Base-by-base conservation (phyloP, 1,284 basidiomycete genomes). In the Fistulinella staudtii region DNA sequence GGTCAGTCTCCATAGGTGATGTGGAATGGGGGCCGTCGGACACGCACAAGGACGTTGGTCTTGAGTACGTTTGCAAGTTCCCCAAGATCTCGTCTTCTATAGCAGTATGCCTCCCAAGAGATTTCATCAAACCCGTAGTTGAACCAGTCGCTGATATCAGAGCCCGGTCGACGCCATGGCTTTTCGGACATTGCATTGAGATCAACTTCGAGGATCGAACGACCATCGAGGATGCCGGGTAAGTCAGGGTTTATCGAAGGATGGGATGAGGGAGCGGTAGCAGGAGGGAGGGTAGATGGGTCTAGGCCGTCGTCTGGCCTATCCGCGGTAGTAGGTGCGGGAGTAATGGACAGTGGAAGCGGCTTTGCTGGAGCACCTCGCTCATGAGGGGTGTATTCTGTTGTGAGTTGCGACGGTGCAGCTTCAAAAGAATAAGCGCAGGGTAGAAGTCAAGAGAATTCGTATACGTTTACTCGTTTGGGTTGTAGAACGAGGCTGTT, bases 61-160 rank as follows among this genome's bases (percentile, higher is more conserved):
- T 89, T 90, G 36, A 90, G 69, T 33, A 86, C 83, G 41, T 78
- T 79, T 6, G 89, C 87, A 41, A 86, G 70, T 39, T 91, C 86
- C 3, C 85, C 85, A 53, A 95, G 72, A 47, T 90, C 87, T 31
- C 87, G 75, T 58, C 93, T 77, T 56, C 90, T 83, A 62, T 88
- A 85, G 57, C 90, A 88, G 65, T 94, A 99, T 36, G 85, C 82
- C 55, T 90, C 88, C 91, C 93, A 99, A 15, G 87, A 88, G 11
- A 92, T 78, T 68, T 99, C 96, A 65, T 99, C 95, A 63, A 99
- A 99, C 0, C 96, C 96, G 58, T 97, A 99, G 69, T 99, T 99
- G 72, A 99, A 99, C 86, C 92, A 99, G 70, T 98, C 95, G 55
- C 89, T 89, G 45, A 98, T 74, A 69, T 98, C 93, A 7, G 91